Base-by-base conservation (phyloP, 148 eudicot genomes). In the Persicaria maculosa region DNA sequence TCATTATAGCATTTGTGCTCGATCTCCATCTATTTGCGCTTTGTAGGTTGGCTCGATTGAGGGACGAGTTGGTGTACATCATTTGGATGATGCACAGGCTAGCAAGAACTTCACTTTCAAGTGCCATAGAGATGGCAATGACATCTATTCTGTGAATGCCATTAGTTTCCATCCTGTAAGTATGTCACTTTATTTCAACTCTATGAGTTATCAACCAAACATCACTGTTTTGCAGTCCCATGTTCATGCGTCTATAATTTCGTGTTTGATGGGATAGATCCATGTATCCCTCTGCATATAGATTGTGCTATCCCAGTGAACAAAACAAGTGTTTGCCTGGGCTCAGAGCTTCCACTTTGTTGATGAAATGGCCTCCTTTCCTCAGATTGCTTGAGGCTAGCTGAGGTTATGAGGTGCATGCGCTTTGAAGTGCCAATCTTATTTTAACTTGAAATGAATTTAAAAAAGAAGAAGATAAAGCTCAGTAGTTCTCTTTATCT, bases 31-130 rank as follows among this genome's bases (percentile, higher is more conserved):
- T 61, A 25, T 62, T 40, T 40, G 19, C 70, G 8, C 19, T 40
- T 48, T 71, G 36, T 50, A 93, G 98, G 90, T 93, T 81, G 98
- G 98, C 48, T 93, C 98, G 61, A 93, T 93, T 75, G 98, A 93
- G 81, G 98, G 98, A 50, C 83, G 97, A 77, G 98, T 93, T 83
- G 98, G 98, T 54, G 97, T 93, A 25, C 98, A 93, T 83, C 97
- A 93, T 83, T 86, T 93, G 74, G 98, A 93, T 81, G 98, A 93
- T 80, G 68, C 94, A n/a, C 97, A 85, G 58, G 85, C 85, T 75
- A 76, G 83, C 82, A 91, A 91, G 81, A 93, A 91, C 73, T 93
- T 93, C 69, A 93, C 98, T 75, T 93, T 93, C 88, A 93, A 93
- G 85, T 93, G 98, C 74, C 98, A 93, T 75, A 87, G 98, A 83